A percentile compares a stretch with the other conserved stretches of the same genome.
phyloP scores from a whole-genome alignment of 225 moss, liverwort and hornwort genomes.

The Rhytidiadelphus loreus region DNA sequence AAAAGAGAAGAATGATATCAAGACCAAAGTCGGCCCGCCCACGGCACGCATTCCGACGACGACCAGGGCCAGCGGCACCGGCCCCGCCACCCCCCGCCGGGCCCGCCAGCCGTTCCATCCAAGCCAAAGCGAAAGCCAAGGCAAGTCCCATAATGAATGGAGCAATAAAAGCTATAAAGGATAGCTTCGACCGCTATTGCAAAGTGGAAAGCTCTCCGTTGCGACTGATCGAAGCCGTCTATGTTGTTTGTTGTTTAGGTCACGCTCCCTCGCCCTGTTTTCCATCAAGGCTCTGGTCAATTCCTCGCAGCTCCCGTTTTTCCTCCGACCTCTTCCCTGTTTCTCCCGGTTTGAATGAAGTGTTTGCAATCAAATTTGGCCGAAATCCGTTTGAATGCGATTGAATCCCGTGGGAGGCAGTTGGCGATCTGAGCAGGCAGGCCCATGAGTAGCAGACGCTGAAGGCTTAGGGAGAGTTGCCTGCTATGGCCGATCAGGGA shows the following conservation, averaged over 20 bases:
- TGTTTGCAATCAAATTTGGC: not conserved
- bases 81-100: not conserved
- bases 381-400: not conserved
- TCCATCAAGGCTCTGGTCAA: not conserved
- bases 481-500: conserved; percentile 50
- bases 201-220: not conserved
- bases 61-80: not conserved
- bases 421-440: not conserved
- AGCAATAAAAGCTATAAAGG: not conserved
- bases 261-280: not conserved
- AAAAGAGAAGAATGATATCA: not conserved
- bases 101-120: not conserved
- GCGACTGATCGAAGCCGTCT: not conserved
- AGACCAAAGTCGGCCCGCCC: not conserved
- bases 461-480: not conserved
- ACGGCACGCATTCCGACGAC: not conserved
- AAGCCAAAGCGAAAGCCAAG: not conserved
- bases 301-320: not conserved
- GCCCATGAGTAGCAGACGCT: not conserved
- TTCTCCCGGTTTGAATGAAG: not conserved
- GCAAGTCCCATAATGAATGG: not conserved
- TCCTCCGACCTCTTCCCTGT: not conserved
- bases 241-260: not conserved
- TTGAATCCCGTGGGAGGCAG: not conserved
- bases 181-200: not conserved